Evolutionary conservation across 1,139 yeast species (phyloP).

Genomic region (Kazachstania sp.): DNA sequence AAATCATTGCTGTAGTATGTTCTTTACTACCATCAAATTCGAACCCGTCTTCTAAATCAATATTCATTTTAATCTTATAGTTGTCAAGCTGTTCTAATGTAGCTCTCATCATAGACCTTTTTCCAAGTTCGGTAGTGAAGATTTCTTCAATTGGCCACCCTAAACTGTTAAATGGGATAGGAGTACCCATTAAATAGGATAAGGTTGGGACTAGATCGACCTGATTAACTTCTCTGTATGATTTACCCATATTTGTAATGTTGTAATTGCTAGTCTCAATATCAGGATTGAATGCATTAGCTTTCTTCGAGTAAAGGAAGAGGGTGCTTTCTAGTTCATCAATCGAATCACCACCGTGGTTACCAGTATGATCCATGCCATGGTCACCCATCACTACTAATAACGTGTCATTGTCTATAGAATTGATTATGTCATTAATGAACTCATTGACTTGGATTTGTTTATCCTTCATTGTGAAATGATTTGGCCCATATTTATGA

Average conservation of each 20-base stretch:
- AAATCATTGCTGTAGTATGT: conserved; percentile 18
- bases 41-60: conserved; percentile 15
- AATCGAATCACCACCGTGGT: conserved; percentile 90
- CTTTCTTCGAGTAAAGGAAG: conserved; percentile 66
- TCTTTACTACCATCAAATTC: conserved; percentile 32
- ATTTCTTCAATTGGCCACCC: conserved; percentile 83
- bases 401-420: conserved; percentile 67
- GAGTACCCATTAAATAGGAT: conserved; percentile 72
- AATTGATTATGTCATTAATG: conserved; percentile 43
- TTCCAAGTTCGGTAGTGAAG: conserved; percentile 31
- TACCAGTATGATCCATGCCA: conserved; percentile 94
- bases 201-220: conserved; percentile 88
- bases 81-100: conserved; percentile 47
- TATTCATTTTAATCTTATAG: conserved; percentile 44
- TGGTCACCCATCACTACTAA: conserved; percentile 90
- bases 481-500: conserved; percentile 89
- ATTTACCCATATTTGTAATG: conserved; percentile 38
- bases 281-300: conserved; percentile 18
- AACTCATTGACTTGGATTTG: conserved; percentile 69
- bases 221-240: conserved; percentile 63
- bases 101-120: conserved; percentile 33
- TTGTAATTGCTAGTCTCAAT: conserved; percentile 34
- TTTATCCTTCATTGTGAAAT: conserved; percentile 72
- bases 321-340: conserved; percentile 83
- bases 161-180: conserved; percentile 83